These are phyloP conservation scores for Cyberlindnera xylosilytica DNA, from an alignment of 805 yeast species.

Conservation along the genomic window DNA sequence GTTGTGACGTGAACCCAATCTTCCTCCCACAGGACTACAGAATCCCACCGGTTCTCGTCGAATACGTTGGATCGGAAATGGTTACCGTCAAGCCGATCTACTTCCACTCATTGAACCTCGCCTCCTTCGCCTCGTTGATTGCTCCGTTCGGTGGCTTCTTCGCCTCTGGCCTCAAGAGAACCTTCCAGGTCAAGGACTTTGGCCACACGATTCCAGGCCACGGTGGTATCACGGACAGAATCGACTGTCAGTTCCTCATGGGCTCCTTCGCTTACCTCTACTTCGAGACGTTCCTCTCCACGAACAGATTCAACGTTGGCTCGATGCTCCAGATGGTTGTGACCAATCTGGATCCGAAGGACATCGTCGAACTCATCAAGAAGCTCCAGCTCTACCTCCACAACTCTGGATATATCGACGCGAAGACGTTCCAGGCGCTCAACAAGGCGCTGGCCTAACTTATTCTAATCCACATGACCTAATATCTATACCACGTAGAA, in stretches of 20 bases:
- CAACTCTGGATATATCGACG: conserved; percentile 39
- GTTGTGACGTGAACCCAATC: conserved; percentile 87
- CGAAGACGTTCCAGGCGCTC: conserved; percentile 26
- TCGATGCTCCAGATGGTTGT: conserved; percentile 72
- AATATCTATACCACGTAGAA: no score
- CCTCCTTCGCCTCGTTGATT: conserved; percentile 92
- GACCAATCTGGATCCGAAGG: conserved; percentile 61
- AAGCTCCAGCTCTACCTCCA: conserved; percentile 40
- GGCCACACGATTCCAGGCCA: conserved; percentile 99
- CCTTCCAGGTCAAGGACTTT: conserved; percentile 94
- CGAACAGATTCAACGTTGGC: conserved; percentile 68
- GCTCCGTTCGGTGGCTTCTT: conserved; percentile 99
- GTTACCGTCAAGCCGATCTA: conserved; percentile 80
- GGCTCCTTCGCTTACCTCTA: conserved; percentile 92
- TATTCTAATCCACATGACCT: no score
- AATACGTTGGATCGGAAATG: conserved; percentile 41
- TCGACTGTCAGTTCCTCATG: conserved; percentile 98
- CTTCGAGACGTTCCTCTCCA: conserved; percentile 86
- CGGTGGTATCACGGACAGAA: conserved; percentile 96
- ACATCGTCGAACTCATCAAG: conserved; percentile 59
- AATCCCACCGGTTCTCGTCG: conserved; percentile 66
- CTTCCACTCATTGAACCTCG: conserved; percentile 80
- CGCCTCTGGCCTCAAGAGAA: conserved; percentile 95
- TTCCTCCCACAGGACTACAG: conserved; percentile 76
- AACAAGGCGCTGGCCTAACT: neutral